Conservation (phyloP, 495 filamentous ascomycete genomes). For the Penicillium longicatenatum region DNA sequence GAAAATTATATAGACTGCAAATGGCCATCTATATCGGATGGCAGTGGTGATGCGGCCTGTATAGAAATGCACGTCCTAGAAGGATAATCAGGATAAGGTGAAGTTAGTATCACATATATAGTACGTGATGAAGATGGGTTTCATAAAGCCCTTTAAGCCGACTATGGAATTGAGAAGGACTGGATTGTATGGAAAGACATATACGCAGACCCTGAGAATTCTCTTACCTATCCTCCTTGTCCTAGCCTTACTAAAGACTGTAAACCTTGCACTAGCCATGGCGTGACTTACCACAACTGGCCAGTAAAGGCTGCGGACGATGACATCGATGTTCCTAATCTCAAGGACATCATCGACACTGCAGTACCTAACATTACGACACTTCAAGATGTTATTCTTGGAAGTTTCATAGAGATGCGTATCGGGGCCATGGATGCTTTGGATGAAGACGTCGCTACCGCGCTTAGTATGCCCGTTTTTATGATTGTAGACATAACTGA, state of each 20-base stretch:
- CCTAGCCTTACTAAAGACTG: background rate
- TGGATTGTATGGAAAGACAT: conserved; percentile 7
- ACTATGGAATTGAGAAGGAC: conserved; percentile 8
- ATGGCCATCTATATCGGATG: conserved; percentile 1
- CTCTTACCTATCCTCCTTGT: conserved; percentile 6
- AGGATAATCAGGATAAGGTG: background rate
- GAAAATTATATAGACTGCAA: conserved; percentile 4
- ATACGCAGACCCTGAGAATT: conserved; percentile 4
- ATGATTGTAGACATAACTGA: conserved; percentile 3
- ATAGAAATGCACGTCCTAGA: conserved; percentile 5
- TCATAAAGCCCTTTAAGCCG: conserved; percentile 5
- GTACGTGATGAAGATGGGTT: conserved; percentile 4
- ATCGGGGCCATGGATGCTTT: conserved; percentile 4
- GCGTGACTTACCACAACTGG: conserved; percentile 6
- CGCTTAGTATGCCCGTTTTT: conserved; percentile 6
- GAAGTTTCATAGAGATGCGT: conserved; percentile 3
- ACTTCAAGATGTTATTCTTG: background rate
- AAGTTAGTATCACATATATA: background rate
- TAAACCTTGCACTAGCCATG: background rate
- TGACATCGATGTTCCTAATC: conserved; percentile 5
- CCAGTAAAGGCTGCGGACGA: conserved; percentile 1
- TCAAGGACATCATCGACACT: conserved; percentile 1
- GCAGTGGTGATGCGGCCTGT: conserved; percentile 1
- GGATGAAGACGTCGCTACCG: conserved; percentile 3
- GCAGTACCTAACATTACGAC: conserved; percentile 8